A percentile compares a stretch with the other conserved stretches of the same genome.
phyloP scores from a whole-genome alignment of 2,329 filamentous ascomycete species.

The Microsporum ferrugineum region DNA sequence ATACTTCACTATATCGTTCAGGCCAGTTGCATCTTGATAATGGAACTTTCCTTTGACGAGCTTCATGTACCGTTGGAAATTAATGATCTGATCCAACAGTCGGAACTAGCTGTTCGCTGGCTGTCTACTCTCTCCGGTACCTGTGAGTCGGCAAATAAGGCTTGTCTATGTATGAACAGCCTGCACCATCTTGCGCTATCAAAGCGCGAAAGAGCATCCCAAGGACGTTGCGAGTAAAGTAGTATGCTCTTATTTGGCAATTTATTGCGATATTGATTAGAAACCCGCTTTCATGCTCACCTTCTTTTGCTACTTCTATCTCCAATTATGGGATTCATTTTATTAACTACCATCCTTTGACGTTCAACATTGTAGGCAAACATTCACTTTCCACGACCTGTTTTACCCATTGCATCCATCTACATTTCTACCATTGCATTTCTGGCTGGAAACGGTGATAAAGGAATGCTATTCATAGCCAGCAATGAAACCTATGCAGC shows the following conservation, averaged over 20 bases:
- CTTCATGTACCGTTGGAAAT: constrained; percentile 18
- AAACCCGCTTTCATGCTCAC: too few species aligned
- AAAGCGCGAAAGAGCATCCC: neutral
- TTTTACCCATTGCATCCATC: too few species aligned
- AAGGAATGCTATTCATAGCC: too few species aligned
- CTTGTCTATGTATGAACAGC: constrained; percentile 13
- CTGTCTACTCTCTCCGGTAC: constrained; percentile 22
- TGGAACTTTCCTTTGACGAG: constrained; percentile 25
- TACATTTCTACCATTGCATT: too few species aligned
- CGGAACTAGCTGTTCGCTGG: constrained; percentile 26
- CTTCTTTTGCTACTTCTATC: neutral
- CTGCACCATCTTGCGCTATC: neutral
- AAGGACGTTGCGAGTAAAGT: neutral
- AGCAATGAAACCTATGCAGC: too few species aligned
- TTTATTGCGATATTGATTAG: too few species aligned
- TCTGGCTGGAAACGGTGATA: too few species aligned
- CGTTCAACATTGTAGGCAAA: too few species aligned
- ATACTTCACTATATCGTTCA: constrained; percentile 33
- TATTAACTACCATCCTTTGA: too few species aligned
- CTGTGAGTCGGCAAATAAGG: constrained; percentile 23
- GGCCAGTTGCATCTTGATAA: constrained; percentile 26
- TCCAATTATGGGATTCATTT: neutral
- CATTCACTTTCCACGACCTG: too few species aligned
- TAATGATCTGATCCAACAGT: constrained; percentile 18
- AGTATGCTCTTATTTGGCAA: too few species aligned